A percentile compares a stretch with the other conserved stretches of the same genome.
phyloP scores from a whole-genome alignment of 148 eudicot species.

The Heliamphora exappendiculata region DNA sequence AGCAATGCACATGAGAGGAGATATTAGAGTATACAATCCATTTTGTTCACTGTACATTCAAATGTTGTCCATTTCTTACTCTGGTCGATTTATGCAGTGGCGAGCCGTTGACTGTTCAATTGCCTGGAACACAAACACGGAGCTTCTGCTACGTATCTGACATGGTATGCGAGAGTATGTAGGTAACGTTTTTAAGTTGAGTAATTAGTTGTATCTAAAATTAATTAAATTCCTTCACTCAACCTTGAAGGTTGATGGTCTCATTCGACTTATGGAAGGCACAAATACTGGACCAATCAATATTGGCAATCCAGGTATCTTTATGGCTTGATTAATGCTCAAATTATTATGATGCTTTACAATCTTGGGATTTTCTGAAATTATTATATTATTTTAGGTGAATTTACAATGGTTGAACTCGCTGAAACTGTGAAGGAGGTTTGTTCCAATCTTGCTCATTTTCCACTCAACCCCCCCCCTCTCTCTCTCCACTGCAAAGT shows the following conservation, averaged over 20 bases:
- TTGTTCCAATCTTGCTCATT: conserved; percentile 14
- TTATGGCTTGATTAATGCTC: background rate
- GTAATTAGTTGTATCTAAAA: background rate
- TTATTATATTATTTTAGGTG: conserved; percentile 40
- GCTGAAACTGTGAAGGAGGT: conserved; percentile 98
- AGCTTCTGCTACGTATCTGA: conserved; percentile 95
- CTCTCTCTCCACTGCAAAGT: too few species aligned
- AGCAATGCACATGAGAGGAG: too few species aligned
- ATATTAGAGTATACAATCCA: too few species aligned
- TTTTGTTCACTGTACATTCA: background rate
- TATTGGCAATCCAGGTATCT: conserved; percentile 79
- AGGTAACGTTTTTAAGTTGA: background rate
- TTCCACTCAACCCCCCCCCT: too few species aligned
- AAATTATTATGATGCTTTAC: background rate
- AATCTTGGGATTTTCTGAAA: background rate
- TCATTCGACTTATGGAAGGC: conserved; percentile 80
- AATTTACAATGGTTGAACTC: conserved; percentile 94
- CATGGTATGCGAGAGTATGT: conserved; percentile 44
- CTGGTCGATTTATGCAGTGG: conserved; percentile 32
- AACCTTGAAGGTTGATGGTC: conserved; percentile 68
- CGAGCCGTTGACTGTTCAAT: conserved; percentile 85
- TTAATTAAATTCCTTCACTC: background rate
- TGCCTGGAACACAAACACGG: conserved; percentile 91
- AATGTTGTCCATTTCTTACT: background rate
- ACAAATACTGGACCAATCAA: conserved; percentile 77